Evolutionary conservation across 306 rosid genomes (phyloP).

Genomic region (Fragaria nilgerrensis): DNA sequence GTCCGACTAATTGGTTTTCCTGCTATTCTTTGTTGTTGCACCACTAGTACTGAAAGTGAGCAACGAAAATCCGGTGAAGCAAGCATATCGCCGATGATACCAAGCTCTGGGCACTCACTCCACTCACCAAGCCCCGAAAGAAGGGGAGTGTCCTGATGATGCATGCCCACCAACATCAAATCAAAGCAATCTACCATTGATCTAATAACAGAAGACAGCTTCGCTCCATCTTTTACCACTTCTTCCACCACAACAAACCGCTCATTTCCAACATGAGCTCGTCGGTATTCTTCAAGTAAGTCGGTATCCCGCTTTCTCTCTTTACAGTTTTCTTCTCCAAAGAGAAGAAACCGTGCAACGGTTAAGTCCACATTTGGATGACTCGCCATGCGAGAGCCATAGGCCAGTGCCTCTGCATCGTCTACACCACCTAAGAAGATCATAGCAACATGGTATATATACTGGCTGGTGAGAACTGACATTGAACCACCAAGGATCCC

Average conservation of each 20-base stretch:
- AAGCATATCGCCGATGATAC: conserved; percentile 64
- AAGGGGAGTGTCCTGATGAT: conserved; percentile 38
- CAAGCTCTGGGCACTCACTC: conserved; percentile 68
- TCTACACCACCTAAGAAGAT: conserved; percentile 70
- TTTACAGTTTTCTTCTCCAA: conserved; percentile 53
- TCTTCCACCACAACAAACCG: conserved; percentile 57
- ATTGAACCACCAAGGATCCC: conserved; percentile 31
- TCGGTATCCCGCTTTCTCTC: conserved; percentile 51
- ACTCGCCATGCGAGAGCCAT: conserved; percentile 52
- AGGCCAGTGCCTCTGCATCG: conserved; percentile 68
- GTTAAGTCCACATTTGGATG: conserved; percentile 47
- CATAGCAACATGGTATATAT: conserved; percentile 42
- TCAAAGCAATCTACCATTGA: conserved; percentile 59
- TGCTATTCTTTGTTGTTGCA: conserved; percentile 62
- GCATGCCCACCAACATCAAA: conserved; percentile 55
- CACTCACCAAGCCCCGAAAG: conserved; percentile 51
- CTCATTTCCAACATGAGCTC: conserved; percentile 35
- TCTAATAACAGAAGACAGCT: conserved; percentile 32
- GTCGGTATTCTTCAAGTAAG: conserved; percentile 49
- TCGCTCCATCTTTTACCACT: conserved; percentile 59
- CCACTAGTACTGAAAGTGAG: conserved; percentile 56
- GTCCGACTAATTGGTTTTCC: conserved; percentile 20
- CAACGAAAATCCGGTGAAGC: conserved; percentile 47
- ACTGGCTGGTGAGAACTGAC: conserved; percentile 22
- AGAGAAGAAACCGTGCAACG: conserved; percentile 51